These are phyloP conservation scores for Geotrichum histeridarum DNA, from an alignment of 1,139 yeast species.

Conservation along the genomic window DNA sequence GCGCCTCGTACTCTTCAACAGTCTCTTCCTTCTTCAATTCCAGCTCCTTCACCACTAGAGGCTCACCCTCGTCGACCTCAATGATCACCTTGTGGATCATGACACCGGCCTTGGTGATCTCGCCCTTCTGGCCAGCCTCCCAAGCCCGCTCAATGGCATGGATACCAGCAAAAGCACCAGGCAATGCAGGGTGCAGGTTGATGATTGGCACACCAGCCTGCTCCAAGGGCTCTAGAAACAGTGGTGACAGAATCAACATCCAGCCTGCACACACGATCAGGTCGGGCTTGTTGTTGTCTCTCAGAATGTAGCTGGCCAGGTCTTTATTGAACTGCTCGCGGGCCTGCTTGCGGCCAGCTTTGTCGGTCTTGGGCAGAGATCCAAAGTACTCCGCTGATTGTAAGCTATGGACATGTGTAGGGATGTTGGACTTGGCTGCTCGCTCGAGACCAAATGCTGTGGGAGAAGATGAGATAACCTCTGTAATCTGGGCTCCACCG, in stretches of 20 bases:
- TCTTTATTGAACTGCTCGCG: slow-evolving; percentile 73
- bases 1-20: slow-evolving; percentile 68
- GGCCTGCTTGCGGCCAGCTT: slow-evolving; percentile 51
- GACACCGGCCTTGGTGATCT: slow-evolving; percentile 76
- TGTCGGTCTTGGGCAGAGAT: slow-evolving; percentile 63
- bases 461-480: slow-evolving; percentile 78
- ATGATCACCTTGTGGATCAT: slow-evolving; percentile 95
- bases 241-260: slow-evolving; percentile 85
- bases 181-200: slow-evolving; percentile 92
- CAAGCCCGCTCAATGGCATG: slow-evolving; percentile 95
- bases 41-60: slow-evolving; percentile 74
- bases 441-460: slow-evolving; percentile 80
- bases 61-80: slow-evolving; percentile 90
- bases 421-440: slow-evolving; percentile 63
- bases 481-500: slow-evolving; percentile 52
- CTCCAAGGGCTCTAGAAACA: slow-evolving; percentile 62
- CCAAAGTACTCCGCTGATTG: slow-evolving; percentile 58
- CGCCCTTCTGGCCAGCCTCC: slow-evolving; percentile 86
- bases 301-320: slow-evolving; percentile 60
- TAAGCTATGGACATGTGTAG: slow-evolving; percentile 64
- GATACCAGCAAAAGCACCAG: slow-evolving; percentile 95
- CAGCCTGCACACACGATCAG: slow-evolving; percentile 96
- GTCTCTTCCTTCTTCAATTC: slow-evolving; percentile 66
- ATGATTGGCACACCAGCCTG: slow-evolving; percentile 67
- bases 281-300: slow-evolving; percentile 50